These are phyloP conservation scores for Colletotrichum liaoningense DNA, from an alignment of 2,329 filamentous ascomycete genomes.

Conservation along the genomic window DNA sequence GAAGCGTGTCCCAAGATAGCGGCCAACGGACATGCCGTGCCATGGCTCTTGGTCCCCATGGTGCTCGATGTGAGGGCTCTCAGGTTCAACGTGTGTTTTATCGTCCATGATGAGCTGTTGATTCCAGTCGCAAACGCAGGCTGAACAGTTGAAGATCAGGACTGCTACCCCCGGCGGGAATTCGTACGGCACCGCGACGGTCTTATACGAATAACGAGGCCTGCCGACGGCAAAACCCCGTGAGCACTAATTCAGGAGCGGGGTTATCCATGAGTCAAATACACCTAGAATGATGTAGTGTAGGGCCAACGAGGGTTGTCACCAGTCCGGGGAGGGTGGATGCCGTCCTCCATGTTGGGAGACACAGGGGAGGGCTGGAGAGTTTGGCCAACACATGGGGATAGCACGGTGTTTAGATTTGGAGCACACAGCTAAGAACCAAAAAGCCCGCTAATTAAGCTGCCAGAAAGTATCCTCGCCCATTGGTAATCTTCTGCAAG, in stretches of 20 bases:
- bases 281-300: not conserved
- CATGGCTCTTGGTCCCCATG: constrained; percentile 52
- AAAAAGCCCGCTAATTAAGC: not conserved
- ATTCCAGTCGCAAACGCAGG: not conserved
- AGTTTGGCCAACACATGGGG: not conserved
- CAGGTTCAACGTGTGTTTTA: constrained; percentile 17
- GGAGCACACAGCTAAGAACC: not conserved
- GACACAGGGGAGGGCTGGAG: not conserved
- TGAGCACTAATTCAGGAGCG: constrained; percentile 7
- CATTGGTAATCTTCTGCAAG: not conserved
- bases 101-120: constrained; percentile 16
- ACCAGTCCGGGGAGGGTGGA: not conserved
- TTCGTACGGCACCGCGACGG: not conserved
- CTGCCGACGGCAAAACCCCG: not conserved
- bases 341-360: not conserved
- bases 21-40: constrained; percentile 59
- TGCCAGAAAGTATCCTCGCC: not conserved
- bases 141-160: not conserved
- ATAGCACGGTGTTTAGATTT: not conserved
- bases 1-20: constrained; percentile 64
- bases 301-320: not conserved
- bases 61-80: not conserved
- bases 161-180: too few relatives aligned
- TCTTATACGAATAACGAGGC: constrained; percentile 7
- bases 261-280: constrained; percentile 29